Evolutionary conservation across 1,139 yeast genomes (phyloP).

Genomic region (Geotrichum klebahnii): DNA sequence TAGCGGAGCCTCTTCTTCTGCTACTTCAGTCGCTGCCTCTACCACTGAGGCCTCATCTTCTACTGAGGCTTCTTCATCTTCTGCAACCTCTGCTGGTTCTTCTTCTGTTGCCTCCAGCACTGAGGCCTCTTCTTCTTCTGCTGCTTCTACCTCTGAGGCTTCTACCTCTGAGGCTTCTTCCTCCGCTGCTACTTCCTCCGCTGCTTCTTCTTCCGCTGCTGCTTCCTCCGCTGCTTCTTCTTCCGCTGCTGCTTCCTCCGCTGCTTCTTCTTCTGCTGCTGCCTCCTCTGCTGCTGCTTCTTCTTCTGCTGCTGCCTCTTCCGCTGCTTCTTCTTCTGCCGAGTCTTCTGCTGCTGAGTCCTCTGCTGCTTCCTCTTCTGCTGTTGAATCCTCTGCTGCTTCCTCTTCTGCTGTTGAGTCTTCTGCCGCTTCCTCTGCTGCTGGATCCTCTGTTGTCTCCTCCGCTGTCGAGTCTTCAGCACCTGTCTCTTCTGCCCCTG

Average conservation of each 20-base stretch:
- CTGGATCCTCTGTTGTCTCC: slow-evolving; percentile 21
- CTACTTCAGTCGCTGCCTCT: background rate
- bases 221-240: too few species aligned
- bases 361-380: too few species aligned
- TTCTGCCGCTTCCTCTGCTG: slow-evolving; percentile 23
- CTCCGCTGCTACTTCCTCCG: slow-evolving; percentile 7
- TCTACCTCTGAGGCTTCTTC: slow-evolving; percentile 1
- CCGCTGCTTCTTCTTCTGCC: slow-evolving; percentile 20
- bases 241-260: too few species aligned
- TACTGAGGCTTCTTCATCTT: background rate
- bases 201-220: too few species aligned
- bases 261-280: too few species aligned
- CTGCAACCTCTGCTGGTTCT: slow-evolving; percentile 2
- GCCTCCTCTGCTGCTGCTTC: slow-evolving; percentile 23
- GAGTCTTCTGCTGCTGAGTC: too few species aligned
- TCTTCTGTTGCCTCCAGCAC: background rate
- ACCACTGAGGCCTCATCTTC: slow-evolving; percentile 2
- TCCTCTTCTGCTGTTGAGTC: too few species aligned
- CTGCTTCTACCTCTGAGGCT: background rate
- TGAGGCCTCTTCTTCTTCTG: background rate
- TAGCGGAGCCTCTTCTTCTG: slow-evolving; percentile 5
- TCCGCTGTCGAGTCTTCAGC: slow-evolving; percentile 10
- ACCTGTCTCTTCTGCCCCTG: slow-evolving; percentile 3
- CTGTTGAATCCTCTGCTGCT: too few species aligned
- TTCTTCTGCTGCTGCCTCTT: slow-evolving; percentile 13